phyloP scores from a whole-genome alignment of 345 rosid genomes.

The Pistacia atlantica region DNA sequence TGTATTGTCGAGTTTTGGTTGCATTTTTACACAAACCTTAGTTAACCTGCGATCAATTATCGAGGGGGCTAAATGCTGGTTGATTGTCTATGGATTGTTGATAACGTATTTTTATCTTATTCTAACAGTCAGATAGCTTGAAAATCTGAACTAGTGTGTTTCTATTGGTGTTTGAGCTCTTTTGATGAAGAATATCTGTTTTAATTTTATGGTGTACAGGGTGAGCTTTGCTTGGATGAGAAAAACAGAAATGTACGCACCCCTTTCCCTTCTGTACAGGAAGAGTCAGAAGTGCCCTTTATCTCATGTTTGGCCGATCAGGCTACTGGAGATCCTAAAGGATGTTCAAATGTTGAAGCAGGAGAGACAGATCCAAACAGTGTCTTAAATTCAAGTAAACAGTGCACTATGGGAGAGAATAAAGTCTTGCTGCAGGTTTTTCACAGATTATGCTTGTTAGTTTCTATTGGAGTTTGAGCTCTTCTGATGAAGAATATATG shows the following conservation, averaged over 20 bases:
- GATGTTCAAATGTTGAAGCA: conserved; percentile 38
- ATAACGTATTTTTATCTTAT: neutral
- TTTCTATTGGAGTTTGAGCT: conserved; percentile 15
- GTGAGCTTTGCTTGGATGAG: conserved; percentile 22
- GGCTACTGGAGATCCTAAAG: conserved; percentile 34
- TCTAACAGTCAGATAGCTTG: neutral
- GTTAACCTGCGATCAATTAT: neutral
- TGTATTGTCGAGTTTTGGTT: neutral
- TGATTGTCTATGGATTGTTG: neutral
- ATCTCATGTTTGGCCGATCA: conserved; percentile 23
- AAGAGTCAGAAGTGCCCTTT: conserved; percentile 22
- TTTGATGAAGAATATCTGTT: conserved; percentile 13
- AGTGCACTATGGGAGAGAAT: conserved; percentile 33
- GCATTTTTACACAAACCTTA: neutral
- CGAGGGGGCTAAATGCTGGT: neutral
- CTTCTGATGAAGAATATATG: conserved; percentile 9
- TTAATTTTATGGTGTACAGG: conserved; percentile 34
- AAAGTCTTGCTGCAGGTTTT: conserved; percentile 23
- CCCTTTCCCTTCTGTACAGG: conserved; percentile 22
- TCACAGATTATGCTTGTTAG: neutral
- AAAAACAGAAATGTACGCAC: conserved; percentile 15
- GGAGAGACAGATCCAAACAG: conserved; percentile 35
- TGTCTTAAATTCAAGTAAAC: conserved; percentile 26
- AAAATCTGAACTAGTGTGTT: neutral
- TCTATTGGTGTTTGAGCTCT: conserved; percentile 12